Evolutionary conservation across 108 stramenopile species (phyloP).

Genomic region (Cyclotella sp.): DNA sequence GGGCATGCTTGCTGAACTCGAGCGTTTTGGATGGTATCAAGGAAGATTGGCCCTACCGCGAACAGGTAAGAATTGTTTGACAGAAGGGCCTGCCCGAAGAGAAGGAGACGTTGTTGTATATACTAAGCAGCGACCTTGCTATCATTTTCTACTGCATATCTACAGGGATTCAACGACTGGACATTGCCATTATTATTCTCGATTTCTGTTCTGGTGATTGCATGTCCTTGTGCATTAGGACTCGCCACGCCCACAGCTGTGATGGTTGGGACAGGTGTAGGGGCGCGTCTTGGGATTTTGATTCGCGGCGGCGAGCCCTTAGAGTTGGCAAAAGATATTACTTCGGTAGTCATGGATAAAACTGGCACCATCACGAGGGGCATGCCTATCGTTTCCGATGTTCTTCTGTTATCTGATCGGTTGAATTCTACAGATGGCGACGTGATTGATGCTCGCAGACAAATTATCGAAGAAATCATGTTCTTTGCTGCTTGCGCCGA

Average conservation of each 20-base stretch:
- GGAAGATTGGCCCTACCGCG: constrained; percentile 58
- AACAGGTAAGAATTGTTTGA: too few species aligned
- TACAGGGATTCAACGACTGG: constrained; percentile 67
- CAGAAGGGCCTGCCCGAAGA: too few species aligned
- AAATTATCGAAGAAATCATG: constrained; percentile 49
- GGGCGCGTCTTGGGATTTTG: constrained; percentile 82
- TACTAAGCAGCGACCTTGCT: too few species aligned
- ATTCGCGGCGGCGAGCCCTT: constrained; percentile 92
- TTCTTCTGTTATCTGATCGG: constrained; percentile 50
- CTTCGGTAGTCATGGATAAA: constrained; percentile 89
- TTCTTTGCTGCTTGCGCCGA: constrained; percentile 64
- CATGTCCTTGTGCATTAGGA: constrained; percentile 94
- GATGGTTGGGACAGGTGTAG: constrained; percentile 89
- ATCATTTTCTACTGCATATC: too few species aligned
- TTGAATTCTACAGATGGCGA: constrained; percentile 6
- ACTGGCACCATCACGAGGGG: constrained; percentile 74
- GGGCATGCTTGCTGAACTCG: constrained; percentile 61
- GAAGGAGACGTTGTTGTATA: too few species aligned
- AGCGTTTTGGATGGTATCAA: constrained; percentile 47
- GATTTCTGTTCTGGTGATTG: constrained; percentile 86
- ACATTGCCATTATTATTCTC: constrained; percentile 82
- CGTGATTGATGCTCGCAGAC: constrained; percentile 31
- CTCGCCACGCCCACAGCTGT: constrained; percentile 18
- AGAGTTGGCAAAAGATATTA: constrained; percentile 66
- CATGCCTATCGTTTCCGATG: constrained; percentile 45